Evolutionary conservation across 305 asterid genomes (phyloP).

Genomic region (Stenogyne calaminthoides): DNA sequence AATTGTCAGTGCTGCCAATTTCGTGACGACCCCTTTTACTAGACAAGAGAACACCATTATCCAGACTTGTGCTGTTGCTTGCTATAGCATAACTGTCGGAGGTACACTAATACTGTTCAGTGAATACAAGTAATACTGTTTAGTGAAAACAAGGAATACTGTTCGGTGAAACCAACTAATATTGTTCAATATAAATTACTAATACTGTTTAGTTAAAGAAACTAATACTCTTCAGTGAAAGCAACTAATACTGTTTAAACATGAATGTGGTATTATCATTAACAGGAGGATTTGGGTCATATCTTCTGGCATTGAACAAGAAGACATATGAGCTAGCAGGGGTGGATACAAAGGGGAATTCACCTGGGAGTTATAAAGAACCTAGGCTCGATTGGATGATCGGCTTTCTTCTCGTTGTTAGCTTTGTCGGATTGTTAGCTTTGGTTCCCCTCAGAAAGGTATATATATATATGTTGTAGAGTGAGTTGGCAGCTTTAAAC

Average conservation of each 20-base stretch:
- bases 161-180: neutral
- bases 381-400: slow-evolving; percentile 87
- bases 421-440: slow-evolving; percentile 80
- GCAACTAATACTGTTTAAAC: too few relatives aligned
- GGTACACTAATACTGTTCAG: slow-evolving; percentile 35
- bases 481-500: neutral
- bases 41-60: slow-evolving; percentile 48
- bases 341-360: slow-evolving; percentile 62
- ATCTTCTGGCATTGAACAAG: slow-evolving; percentile 70
- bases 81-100: slow-evolving; percentile 49
- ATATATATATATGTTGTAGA: neutral
- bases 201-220: too few relatives aligned
- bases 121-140: neutral
- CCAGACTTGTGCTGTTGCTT: slow-evolving; percentile 50
- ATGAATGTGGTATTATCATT: too few relatives aligned
- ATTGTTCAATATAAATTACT: neutral
- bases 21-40: slow-evolving; percentile 42
- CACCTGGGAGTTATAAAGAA: slow-evolving; percentile 61
- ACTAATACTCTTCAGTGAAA: neutral
- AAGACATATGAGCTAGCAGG: slow-evolving; percentile 3
- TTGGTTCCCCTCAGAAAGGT: slow-evolving; percentile 89
- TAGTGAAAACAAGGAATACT: neutral
- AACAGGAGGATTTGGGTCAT: slow-evolving; percentile 87
- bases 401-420: slow-evolving; percentile 70
- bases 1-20: slow-evolving; percentile 42